Percentiles rank a stretch among this genome's conserved stretches.
These are phyloP conservation scores for Flaveria bidentis DNA, from an alignment of 129 eudicot genomes.

Conservation along the genomic window DNA sequence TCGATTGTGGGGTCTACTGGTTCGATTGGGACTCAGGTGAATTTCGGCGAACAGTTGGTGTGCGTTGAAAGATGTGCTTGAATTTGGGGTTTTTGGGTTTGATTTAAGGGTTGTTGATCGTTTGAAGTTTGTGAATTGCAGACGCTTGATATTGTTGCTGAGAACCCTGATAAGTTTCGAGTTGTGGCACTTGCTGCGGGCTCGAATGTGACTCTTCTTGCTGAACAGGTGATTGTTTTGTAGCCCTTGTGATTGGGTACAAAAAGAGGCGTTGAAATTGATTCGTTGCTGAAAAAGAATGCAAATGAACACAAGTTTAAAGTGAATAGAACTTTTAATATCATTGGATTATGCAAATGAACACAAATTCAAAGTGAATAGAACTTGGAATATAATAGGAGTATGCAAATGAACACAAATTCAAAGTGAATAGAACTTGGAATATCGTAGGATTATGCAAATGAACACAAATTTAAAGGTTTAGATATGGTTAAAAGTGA, in stretches of 20 bases:
- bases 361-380: not conserved
- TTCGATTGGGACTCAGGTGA: slow-evolving; percentile 93
- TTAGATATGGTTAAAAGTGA: not conserved
- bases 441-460: not conserved
- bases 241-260: not conserved
- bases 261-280: not conserved
- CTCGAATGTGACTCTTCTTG: slow-evolving; percentile 96
- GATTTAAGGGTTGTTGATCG: slow-evolving; percentile 11
- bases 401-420: not conserved
- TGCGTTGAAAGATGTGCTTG: not conserved
- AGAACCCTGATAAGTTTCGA: slow-evolving; percentile 89
- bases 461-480: not conserved
- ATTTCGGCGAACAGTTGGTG: slow-evolving; percentile 22
- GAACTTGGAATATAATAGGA: not conserved
- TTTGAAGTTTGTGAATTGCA: slow-evolving; percentile 31
- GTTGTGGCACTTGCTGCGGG: slow-evolving; percentile 99
- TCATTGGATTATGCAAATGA: not conserved
- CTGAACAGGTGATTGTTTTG: slow-evolving; percentile 76
- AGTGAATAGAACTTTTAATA: not conserved
- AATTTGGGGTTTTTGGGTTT: not conserved
- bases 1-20: slow-evolving; percentile 92
- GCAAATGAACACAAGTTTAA: not conserved
- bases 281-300: not conserved
- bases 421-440: not conserved
- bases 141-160: slow-evolving; percentile 98